A percentile compares a stretch with the other conserved stretches of the same genome.
phyloP scores from a whole-genome alignment of 768 basidiomycete species.

The Postia placenta region DNA sequence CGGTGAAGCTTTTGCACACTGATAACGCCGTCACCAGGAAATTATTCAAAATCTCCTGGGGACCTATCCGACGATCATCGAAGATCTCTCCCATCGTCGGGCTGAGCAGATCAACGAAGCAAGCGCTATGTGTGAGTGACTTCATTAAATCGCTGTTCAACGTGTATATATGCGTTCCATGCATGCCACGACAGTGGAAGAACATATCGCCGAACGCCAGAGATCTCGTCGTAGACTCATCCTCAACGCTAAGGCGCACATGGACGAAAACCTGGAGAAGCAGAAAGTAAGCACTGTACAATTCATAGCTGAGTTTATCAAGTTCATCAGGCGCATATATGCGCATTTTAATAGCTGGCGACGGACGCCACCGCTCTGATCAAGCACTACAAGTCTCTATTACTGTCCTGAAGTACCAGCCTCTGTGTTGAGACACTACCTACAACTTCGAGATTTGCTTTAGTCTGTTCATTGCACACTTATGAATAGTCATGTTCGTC shows the following conservation, averaged over 20 bases:
- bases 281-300: slow-evolving; percentile 26
- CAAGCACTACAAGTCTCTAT: slow-evolving; percentile 35
- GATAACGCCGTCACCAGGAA: not conserved
- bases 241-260: slow-evolving; percentile 24
- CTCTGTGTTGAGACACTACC: no score
- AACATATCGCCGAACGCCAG: slow-evolving; percentile 25
- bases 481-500: no score
- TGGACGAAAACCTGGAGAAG: slow-evolving; percentile 33
- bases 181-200: slow-evolving; percentile 22
- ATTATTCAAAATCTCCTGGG: slow-evolving; percentile 14
- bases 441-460: no score
- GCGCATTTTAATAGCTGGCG: slow-evolving; percentile 23
- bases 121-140: slow-evolving; percentile 27
- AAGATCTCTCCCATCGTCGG: slow-evolving; percentile 28
- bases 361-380: slow-evolving; percentile 33
- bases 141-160: slow-evolving; percentile 2
- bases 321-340: not conserved
- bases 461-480: no score
- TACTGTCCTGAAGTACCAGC: slow-evolving; percentile 14
- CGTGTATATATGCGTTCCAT: not conserved
- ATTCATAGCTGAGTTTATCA: not conserved
- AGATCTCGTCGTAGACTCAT: slow-evolving; percentile 30
- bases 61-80: slow-evolving; percentile 17
- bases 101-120: slow-evolving; percentile 25
- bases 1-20: not conserved